Evolutionary conservation across 768 basidiomycete species (phyloP).

Genomic region (Collybia sp.): DNA sequence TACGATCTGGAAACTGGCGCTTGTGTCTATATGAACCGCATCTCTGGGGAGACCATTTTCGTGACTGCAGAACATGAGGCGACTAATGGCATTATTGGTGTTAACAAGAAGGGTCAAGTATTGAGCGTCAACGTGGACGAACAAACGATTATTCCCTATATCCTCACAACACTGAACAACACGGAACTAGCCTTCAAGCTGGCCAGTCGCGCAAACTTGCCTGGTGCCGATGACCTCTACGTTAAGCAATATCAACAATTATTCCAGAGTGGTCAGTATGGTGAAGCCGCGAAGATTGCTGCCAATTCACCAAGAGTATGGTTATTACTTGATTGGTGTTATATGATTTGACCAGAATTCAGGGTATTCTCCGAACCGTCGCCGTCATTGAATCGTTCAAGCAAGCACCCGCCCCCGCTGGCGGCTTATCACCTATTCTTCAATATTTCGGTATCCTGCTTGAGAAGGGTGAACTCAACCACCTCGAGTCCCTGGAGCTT

Average conservation of each 20-base stretch:
- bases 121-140: slow-evolving; percentile 97
- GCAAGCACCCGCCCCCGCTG: slow-evolving; percentile 83
- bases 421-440: slow-evolving; percentile 90
- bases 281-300: slow-evolving; percentile 95
- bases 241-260: slow-evolving; percentile 90
- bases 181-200: slow-evolving; percentile 97
- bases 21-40: slow-evolving; percentile 99
- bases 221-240: slow-evolving; percentile 97
- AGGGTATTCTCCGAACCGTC: slow-evolving; percentile 93
- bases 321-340: slow-evolving; percentile 1
- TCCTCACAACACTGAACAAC: slow-evolving; percentile 91
- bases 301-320: slow-evolving; percentile 91
- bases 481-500: slow-evolving; percentile 91
- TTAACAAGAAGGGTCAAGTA: slow-evolving; percentile 99
- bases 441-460: slow-evolving; percentile 99
- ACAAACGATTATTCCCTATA: slow-evolving; percentile 92
- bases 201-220: slow-evolving; percentile 91
- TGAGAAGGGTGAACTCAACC: slow-evolving; percentile 97
- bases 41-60: slow-evolving; percentile 98
- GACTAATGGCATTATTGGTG: slow-evolving; percentile 93
- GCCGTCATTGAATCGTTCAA: slow-evolving; percentile 99
- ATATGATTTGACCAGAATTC: slow-evolving; percentile 7
- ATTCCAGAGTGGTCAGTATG: slow-evolving; percentile 84
- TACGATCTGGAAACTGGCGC: slow-evolving; percentile 97
- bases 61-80: slow-evolving; percentile 96